Conservation (phyloP, 2,329 filamentous ascomycete species). For the Fusarium poae region DNA sequence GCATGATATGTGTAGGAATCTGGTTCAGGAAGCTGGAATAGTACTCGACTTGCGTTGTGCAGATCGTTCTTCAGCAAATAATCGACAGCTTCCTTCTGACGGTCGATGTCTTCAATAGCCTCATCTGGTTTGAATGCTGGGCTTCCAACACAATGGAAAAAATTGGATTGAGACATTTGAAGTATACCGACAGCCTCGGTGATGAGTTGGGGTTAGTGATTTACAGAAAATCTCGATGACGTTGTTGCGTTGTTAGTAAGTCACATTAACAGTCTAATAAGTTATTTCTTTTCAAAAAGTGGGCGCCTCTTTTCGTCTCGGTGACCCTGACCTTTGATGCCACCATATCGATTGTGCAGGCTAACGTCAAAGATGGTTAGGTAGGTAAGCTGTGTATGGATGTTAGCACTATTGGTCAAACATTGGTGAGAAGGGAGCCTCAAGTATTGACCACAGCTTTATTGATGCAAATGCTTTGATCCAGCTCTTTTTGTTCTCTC, state of each 20-base stretch:
- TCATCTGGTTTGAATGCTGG: slow-evolving; percentile 59
- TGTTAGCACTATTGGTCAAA: not conserved
- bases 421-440: slow-evolving; percentile 1
- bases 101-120: slow-evolving; percentile 56
- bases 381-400: not conserved
- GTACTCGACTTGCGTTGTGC: slow-evolving; percentile 58
- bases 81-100: slow-evolving; percentile 55
- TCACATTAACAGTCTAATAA: not conserved
- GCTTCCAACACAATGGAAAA: slow-evolving; percentile 60
- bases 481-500: not conserved
- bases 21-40: slow-evolving; percentile 59
- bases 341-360: slow-evolving; percentile 6
- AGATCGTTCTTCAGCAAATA: slow-evolving; percentile 61
- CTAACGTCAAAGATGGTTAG: not conserved
- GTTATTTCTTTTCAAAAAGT: slow-evolving; percentile 35
- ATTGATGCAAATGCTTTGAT: not conserved
- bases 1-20: slow-evolving; percentile 67
- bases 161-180: slow-evolving; percentile 50
- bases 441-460: not conserved
- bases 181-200: not conserved
- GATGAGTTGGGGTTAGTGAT: slow-evolving; percentile 6
- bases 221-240: slow-evolving; percentile 34
- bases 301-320: slow-evolving; percentile 21
- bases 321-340: slow-evolving; percentile 7
- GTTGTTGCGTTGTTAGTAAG: slow-evolving; percentile 14